Evolutionary conservation across 805 yeast species (phyloP), one percentile per base, ranked within the genome.

Genomic region (Nakazawaea sp.): DNA sequence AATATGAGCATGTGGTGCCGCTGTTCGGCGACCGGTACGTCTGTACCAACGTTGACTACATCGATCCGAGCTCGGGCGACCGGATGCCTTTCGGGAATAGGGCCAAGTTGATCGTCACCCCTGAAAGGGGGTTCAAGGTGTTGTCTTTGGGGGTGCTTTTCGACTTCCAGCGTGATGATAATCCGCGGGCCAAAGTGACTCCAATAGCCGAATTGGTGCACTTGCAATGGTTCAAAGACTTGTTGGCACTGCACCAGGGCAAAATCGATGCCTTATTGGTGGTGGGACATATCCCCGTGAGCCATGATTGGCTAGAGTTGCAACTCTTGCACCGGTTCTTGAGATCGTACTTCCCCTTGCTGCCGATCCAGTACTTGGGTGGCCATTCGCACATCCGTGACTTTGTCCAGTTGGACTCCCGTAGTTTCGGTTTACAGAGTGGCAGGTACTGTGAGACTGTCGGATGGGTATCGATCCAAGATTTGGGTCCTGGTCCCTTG

Each of bases 331-430:
- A 78, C 45, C 30, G 50, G 0, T 56, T 55, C 5, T 56, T 90
- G 19, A 70, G 97, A 42, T 42, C 53, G 18, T 61, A 58, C 19
- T 82, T 73, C 48, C 90, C 94, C 5, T 53, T 66, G 21, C 67
- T 70, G 0, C 63, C 77, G 0, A 82, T 90, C 36, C 96, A 87
- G 54, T 85, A 82, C 48, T 81, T 90, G 58, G 97, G 97, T 1
- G 97, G 97, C 1, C 97, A 90, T 58, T 78, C 94, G 20, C 97
- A 90, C 53, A 77, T 90, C 12, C 66, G 97, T 43, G 97, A 90
- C 56, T 90, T 81, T 56, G 70, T 75, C 6, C 62, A 74, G 3
- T 64, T 78, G 35, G 97, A 90, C 51, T 59, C 64, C 2, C 62
- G 60, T 33, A 71, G 89, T 18, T 76, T 84, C 0, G 96, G 81